Conservation (phyloP, 768 basidiomycete genomes). For the Filobasidium floriforme region DNA sequence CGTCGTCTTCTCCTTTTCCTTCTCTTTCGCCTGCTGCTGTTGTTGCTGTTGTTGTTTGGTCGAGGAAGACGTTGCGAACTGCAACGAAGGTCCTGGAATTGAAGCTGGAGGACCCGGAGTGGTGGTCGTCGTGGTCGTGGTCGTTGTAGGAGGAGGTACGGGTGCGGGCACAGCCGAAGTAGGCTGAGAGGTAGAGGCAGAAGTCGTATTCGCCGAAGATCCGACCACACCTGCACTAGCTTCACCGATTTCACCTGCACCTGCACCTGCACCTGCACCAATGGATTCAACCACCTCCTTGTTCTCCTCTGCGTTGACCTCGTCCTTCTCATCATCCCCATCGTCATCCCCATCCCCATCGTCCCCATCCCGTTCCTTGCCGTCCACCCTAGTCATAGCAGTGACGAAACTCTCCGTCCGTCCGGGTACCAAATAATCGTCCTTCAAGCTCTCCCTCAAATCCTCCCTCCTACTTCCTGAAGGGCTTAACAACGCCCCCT, state of each 20-base stretch:
- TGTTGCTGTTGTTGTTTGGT: not conserved
- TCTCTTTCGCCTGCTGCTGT: not conserved
- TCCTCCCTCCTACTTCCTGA: too few species aligned
- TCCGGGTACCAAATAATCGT: too few species aligned
- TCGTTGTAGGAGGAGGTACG: not conserved
- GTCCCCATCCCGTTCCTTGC: not conserved
- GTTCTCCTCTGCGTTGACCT: not conserved
- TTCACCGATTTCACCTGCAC: too few species aligned
- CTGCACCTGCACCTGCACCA: too few species aligned
- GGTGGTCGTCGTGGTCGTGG: not conserved
- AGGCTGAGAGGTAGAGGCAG: too few species aligned
- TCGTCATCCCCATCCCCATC: not conserved
- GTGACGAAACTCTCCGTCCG: constrained; percentile 1
- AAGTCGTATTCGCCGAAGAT: too few species aligned
- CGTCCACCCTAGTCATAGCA: not conserved
- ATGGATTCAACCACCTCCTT: too few species aligned
- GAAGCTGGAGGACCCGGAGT: not conserved
- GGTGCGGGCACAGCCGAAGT: not conserved
- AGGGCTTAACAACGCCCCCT: too few species aligned
- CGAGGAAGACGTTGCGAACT: too few species aligned
- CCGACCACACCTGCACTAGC: too few species aligned
- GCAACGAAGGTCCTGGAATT: too few species aligned
- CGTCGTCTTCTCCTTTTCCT: constrained; percentile 6
- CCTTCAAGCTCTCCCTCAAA: too few species aligned
- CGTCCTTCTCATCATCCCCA: not conserved